A percentile compares a stretch with the other conserved stretches of the same genome.
phyloP scores from a whole-genome alignment of 129 eudicot genomes.

The Tanacetum coccineum region DNA sequence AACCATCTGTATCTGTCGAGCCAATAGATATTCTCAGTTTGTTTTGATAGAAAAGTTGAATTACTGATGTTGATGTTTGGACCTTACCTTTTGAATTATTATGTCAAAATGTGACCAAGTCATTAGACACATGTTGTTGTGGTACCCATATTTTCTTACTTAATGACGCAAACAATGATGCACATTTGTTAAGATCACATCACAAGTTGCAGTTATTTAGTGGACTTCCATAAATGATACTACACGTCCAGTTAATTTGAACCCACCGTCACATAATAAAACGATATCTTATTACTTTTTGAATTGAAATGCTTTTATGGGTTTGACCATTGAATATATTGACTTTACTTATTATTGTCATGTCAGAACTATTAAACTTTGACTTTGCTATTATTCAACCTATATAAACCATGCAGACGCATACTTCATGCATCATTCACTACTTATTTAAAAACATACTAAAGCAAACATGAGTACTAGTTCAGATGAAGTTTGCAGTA shows the following conservation, averaged over 20 bases:
- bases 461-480: conserved; percentile 36
- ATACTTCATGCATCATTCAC: conserved; percentile 6
- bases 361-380: conserved; percentile 13
- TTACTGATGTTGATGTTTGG: conserved; percentile 8
- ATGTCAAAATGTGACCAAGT: conserved; percentile 24
- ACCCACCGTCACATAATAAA: conserved; percentile 16
- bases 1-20: no score
- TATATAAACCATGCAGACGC: conserved; percentile 31
- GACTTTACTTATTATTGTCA: conserved; percentile 12
- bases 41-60: not conserved
- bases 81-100: conserved; percentile 21
- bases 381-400: conserved; percentile 36
- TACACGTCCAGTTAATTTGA: conserved; percentile 11
- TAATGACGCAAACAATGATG: conserved; percentile 33
- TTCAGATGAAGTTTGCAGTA: conserved; percentile 41
- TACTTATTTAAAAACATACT: not conserved
- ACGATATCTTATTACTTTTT: not conserved
- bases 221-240: conserved; percentile 26
- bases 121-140: conserved; percentile 10
- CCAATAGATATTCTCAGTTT: no score
- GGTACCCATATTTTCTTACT: conserved; percentile 10
- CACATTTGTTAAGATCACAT: not conserved
- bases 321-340: conserved; percentile 37
- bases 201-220: conserved; percentile 23
- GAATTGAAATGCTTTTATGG: not conserved